Base-by-base conservation (phyloP, 148 eudicot genomes). In the Chenopodium suecicum region DNA sequence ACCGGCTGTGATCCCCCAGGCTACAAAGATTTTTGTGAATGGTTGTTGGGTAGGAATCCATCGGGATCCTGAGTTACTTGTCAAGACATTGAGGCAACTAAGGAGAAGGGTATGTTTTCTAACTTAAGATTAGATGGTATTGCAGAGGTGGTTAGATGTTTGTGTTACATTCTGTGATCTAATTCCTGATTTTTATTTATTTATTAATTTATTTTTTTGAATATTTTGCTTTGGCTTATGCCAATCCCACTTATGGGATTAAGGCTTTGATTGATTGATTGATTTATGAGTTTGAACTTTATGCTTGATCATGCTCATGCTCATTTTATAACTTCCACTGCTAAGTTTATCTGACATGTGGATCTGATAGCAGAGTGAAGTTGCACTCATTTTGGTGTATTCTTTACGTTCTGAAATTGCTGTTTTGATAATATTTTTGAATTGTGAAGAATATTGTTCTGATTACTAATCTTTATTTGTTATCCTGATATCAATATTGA, bases 1-100 rank as follows among this genome's bases (percentile, higher is more conserved):
- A 75, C 98, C 98, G 63, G 97, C 94, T 74, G 98, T 94, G 47
- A 96, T 96, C 82, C 97, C 98, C 22, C 92, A 91, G 89, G 90
- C 98, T 81, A 94, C 99, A 74, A 96, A 96, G 82, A 96, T 94
- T 79, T 96, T 96, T 88, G 99, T 96, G 75, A 96, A 96, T 87
- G 98, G 99, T 84, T 87, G 94, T 78, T 96, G 98, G 99, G 99
- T 94, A 77, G 99, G 99, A 34, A 94, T 96, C 56, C 99, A 96
- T 87, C 95, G 98, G 23, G 97, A 96, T 85, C 99, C 98, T 41
- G 97, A 94, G 73, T 85, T 94, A 86, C 89, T 96, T 89, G 99
- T 96, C 82, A 91, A 90, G 71, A 96, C 98, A 23, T 75, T 96
- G 77, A 91, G 97, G 82, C 89, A 91, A 27, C 86, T 96, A 81